Conservation (phyloP, 257 asterid genomes). For the Cruciata laevipes region DNA sequence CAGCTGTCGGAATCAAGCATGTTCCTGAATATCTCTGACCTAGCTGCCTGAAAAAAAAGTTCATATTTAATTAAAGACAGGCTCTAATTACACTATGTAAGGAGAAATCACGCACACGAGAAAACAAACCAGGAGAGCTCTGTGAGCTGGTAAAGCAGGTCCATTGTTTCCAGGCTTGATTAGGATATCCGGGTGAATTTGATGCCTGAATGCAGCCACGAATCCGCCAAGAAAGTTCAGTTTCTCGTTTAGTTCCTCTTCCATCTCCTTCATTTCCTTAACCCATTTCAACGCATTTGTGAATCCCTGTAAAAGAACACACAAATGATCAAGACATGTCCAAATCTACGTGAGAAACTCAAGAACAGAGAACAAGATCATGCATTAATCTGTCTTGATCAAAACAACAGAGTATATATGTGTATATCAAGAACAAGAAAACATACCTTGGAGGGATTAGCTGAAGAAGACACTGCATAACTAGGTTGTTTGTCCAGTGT, state of each 20-base stretch:
- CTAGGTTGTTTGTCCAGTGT: constrained; percentile 28
- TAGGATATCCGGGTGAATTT: constrained; percentile 67
- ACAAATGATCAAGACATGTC: background rate
- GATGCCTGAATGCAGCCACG: constrained; percentile 50
- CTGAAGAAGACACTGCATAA: constrained; percentile 30
- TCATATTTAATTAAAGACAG: too few species aligned
- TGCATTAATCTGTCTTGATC: too few species aligned
- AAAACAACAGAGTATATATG: too few species aligned
- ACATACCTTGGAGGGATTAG: constrained; percentile 56
- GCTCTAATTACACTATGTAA: background rate
- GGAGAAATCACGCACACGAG: background rate
- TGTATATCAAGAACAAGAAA: background rate
- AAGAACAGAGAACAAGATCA: too few species aligned
- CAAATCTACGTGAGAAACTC: background rate
- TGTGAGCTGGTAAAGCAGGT: constrained; percentile 69
- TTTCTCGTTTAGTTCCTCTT: constrained; percentile 58
- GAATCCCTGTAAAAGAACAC: background rate
- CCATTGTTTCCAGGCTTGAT: constrained; percentile 65
- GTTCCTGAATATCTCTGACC: constrained; percentile 60
- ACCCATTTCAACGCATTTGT: constrained; percentile 56
- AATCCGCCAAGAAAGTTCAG: constrained; percentile 55
- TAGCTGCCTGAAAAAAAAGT: constrained; percentile 53
- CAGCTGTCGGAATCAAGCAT: constrained; percentile 69
- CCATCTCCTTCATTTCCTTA: constrained; percentile 78
- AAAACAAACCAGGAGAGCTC: constrained; percentile 74